Percentiles rank a stretch among this genome's conserved stretches.
These are phyloP conservation scores for Saccharomyces cerevisiae DNA, from an alignment of 805 yeast genomes.

Conservation along the genomic window DNA sequence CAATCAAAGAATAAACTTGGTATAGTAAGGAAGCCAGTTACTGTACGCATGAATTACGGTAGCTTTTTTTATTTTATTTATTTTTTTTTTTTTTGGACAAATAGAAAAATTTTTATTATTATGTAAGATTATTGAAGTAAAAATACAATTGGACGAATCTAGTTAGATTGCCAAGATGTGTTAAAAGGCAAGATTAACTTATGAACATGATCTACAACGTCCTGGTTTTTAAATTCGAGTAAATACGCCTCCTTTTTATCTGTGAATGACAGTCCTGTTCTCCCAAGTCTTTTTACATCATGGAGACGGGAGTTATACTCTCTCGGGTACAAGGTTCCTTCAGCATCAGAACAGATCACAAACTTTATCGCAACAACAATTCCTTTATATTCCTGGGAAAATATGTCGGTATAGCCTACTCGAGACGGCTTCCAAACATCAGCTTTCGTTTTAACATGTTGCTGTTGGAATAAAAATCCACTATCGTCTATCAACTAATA, in stretches of 20 bases:
- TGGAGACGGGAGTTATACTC: slow-evolving; percentile 9
- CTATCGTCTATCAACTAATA: too few relatives aligned
- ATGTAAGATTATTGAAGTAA: not conserved
- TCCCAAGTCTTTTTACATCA: slow-evolving; percentile 20
- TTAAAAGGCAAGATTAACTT: slow-evolving; percentile 10
- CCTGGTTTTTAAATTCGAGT: slow-evolving; percentile 22
- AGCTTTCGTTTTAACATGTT: slow-evolving; percentile 10
- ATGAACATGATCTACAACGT: slow-evolving; percentile 20
- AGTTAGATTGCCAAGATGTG: not conserved
- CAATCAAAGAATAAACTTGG: not conserved
- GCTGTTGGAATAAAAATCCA: too few relatives aligned
- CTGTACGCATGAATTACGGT: not conserved
- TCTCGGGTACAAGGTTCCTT: not conserved
- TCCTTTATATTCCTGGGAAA: slow-evolving; percentile 15
- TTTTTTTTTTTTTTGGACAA: too few relatives aligned
- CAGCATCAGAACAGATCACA: slow-evolving; percentile 3
- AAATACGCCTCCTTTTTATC: slow-evolving; percentile 10
- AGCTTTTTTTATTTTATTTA: not conserved
- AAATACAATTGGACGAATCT: not conserved
- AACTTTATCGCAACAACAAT: slow-evolving; percentile 13
- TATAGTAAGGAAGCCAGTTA: not conserved
- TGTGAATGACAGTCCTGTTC: slow-evolving; percentile 21
- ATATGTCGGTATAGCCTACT: slow-evolving; percentile 15
- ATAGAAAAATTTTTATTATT: not conserved
- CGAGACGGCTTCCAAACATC: slow-evolving; percentile 18